Percentiles rank a stretch among this genome's conserved stretches.
Conservation (phyloP, 345 rosid species). For the Leavenworthia alabamica region DNA sequence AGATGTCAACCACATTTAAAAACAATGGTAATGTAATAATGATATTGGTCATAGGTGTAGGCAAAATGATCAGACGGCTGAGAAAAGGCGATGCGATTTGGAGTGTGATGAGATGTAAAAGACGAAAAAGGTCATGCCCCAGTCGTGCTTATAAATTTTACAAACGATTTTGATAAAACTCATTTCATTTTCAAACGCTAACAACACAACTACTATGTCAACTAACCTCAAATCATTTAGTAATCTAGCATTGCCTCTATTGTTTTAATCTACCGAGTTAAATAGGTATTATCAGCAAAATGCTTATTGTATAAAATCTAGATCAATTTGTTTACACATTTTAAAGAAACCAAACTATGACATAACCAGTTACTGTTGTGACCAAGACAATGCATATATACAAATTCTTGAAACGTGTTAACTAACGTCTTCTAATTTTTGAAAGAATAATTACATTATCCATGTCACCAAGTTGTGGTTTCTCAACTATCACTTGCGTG, state of each 20-base stretch:
- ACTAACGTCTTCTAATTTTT: neutral
- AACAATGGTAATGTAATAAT: slow-evolving; percentile 15
- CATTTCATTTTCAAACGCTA: slow-evolving; percentile 3
- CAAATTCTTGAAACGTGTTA: neutral
- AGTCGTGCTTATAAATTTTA: slow-evolving; percentile 25
- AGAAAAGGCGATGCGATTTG: slow-evolving; percentile 3
- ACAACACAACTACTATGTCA: neutral
- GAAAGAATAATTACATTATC: slow-evolving; percentile 72
- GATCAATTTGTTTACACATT: neutral
- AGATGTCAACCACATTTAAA: slow-evolving; percentile 29
- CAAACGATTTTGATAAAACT: neutral
- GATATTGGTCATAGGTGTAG: slow-evolving; percentile 2
- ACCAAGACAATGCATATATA: neutral
- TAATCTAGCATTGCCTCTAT: neutral
- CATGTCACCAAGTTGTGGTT: slow-evolving; percentile 61
- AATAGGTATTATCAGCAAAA: neutral
- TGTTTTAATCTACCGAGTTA: neutral
- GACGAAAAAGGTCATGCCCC: slow-evolving; percentile 27
- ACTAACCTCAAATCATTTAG: neutral
- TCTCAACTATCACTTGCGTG: slow-evolving; percentile 81
- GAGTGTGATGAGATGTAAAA: neutral
- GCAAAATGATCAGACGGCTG: slow-evolving; percentile 22
- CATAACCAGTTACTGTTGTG: neutral
- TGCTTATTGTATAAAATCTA: neutral
- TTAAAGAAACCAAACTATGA: neutral